Evolutionary conservation across 2,329 filamentous ascomycete genomes (phyloP), one percentile per base, ranked within the genome.

Genomic region (Alternaria hordeiaustralica): DNA sequence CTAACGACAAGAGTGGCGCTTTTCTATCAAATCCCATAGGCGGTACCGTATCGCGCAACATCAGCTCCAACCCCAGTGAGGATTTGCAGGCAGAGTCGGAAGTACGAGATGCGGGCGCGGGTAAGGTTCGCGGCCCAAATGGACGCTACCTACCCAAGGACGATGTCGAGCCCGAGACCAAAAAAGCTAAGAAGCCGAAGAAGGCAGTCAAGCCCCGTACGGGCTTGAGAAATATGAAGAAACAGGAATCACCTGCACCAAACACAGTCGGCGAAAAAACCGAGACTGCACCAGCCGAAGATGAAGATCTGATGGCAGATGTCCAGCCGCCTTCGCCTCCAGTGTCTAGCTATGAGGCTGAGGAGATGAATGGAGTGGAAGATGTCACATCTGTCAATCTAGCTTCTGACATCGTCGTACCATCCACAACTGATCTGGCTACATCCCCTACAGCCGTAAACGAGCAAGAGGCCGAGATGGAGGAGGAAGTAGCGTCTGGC

Each of bases 51-150:
- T 5, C 20, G 23, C 23, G 7, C 12, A 4, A 15, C 11, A 36
- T 25, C 5, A n/a, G 11, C n/a, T 13, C 43, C 6, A 23, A 45
- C n/a, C 36, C 21, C 13, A 33, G 11, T 26, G 23, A 43, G 13
- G 45, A 56, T 3, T 8, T 11, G 12, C 28, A 67, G 21, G 20
- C 25, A 41, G 57, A 62, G 21, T 21, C 26, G 21, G 25, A 7
- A 33, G 33, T 61, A 26, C 58, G 51, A 50, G 64, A 71, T 63
- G 55, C 63, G 13, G 63, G 61, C 13, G 53, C 50, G 25, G 59
- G 62, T 30, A 70, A 72, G 36, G 60, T 66, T 41, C 70, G 67
- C 20, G 69, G 70, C 28, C 58, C 65, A 21, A 57, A 69, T 44
- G 70, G 70, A 20, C 69, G 67, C 11, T 70, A 63, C 49, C 23